Conservation (phyloP, 1,284 basidiomycete genomes). For the Coniferiporia sulphurascens region DNA sequence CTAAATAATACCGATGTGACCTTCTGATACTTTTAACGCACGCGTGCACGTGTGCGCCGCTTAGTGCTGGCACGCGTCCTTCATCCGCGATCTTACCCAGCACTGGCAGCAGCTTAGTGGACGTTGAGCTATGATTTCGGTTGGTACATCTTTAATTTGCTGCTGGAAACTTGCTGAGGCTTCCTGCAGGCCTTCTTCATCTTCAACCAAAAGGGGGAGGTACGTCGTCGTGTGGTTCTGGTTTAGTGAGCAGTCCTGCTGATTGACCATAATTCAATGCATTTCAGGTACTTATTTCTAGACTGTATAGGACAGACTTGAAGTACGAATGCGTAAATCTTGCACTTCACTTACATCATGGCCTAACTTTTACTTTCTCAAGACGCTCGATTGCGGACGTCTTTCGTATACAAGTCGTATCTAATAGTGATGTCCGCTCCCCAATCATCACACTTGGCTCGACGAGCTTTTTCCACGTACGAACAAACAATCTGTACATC, state of each 20-base stretch:
- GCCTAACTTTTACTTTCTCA: conserved; percentile 15
- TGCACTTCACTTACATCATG: conserved; percentile 5
- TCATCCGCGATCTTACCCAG: not conserved
- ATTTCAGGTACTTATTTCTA: conserved; percentile 83
- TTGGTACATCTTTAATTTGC: conserved; percentile 11
- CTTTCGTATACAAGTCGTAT: conserved; percentile 97
- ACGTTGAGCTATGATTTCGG: conserved; percentile 26
- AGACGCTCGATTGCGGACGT: conserved; percentile 98
- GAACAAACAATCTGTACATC: conserved; percentile 91
- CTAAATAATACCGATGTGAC: no score
- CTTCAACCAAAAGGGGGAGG: conserved; percentile 97
- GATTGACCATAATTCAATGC: conserved; percentile 5
- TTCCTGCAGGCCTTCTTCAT: conserved; percentile 85
- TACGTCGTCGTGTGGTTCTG: conserved; percentile 30
- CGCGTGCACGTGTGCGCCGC: no score
- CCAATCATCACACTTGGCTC: conserved; percentile 98
- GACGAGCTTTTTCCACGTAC: conserved; percentile 96
- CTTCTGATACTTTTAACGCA: no score
- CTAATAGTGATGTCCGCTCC: conserved; percentile 92
- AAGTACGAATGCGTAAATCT: conserved; percentile 54
- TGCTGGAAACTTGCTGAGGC: not conserved
- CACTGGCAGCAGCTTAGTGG: not conserved
- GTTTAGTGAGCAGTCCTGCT: not conserved
- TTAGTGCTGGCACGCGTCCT: conserved; percentile 1
- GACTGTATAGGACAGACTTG: conserved; percentile 89